phyloP scores from a whole-genome alignment of 805 yeast genomes.

The Lipomyces yamadae region DNA sequence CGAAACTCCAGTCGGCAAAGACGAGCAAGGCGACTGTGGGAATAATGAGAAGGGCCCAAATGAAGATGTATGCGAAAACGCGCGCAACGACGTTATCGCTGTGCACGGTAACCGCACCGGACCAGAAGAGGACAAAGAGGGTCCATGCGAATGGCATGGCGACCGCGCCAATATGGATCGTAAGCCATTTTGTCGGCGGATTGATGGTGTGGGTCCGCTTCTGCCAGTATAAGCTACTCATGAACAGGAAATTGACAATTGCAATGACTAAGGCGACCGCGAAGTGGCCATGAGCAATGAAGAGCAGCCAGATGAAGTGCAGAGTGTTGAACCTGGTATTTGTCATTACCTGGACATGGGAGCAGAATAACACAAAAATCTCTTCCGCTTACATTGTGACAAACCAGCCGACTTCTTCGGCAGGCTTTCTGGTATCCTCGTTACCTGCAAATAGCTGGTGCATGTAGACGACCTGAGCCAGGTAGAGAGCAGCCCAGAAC shows the following conservation, averaged over 20 bases:
- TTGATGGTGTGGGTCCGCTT: conserved; percentile 63
- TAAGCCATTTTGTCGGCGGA: conserved; percentile 56
- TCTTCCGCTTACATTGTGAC: conserved; percentile 54
- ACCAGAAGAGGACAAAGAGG: conserved; percentile 77
- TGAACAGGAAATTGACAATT: conserved; percentile 62
- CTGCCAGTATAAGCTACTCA: conserved; percentile 55
- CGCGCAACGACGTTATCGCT: conserved; percentile 63
- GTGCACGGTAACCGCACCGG: conserved; percentile 77
- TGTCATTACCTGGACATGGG: neutral
- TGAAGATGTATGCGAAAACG: conserved; percentile 69
- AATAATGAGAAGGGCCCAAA: conserved; percentile 76
- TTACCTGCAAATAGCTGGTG: conserved; percentile 36
- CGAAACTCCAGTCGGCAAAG: conserved; percentile 74
- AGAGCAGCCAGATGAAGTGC: conserved; percentile 65
- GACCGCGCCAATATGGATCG: conserved; percentile 66
- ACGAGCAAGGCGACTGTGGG: conserved; percentile 63
- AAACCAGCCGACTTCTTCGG: conserved; percentile 53
- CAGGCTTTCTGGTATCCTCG: conserved; percentile 38
- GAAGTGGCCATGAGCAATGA: conserved; percentile 65
- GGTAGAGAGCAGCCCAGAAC: conserved; percentile 62
- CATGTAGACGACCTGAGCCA: conserved; percentile 55
- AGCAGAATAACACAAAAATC: neutral
- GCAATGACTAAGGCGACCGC: conserved; percentile 63
- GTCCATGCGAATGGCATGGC: conserved; percentile 80
- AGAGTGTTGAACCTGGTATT: conserved; percentile 56